Base-by-base conservation (phyloP, 169 alveolate genomes). In the Plasmodium knowlesi region DNA sequence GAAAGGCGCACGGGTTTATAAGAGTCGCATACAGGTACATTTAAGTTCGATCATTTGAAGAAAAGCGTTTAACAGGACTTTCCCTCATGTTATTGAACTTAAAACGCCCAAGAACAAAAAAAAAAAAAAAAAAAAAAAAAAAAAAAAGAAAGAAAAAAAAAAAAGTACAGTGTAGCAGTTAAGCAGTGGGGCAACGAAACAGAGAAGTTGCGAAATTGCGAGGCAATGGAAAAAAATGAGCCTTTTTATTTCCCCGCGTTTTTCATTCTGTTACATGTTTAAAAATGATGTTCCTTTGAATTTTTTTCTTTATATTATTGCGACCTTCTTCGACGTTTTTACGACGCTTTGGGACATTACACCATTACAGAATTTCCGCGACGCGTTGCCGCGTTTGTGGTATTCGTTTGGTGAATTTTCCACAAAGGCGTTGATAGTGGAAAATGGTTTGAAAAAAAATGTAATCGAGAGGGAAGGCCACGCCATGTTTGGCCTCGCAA, bases 101-200 rank as follows among this genome's bases (percentile, higher is more conserved):
- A 74, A 74, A 32, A 74, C 37, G 43, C n/a, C n/a, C 16, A 74
- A 72, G 5, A 10, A 16, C 1, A 0, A 72, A 72, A 25, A 2
- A 72, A 72, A 72, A 72, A 39, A 74, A 74, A 74, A 74, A 74
- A 74, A 4, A 74, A 74, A 74, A 72, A 72, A 72, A 39, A 74
- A 74, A 74, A 74, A 74, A 74, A 4, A 74, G 32, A 74, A n/a
- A n/a, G n/a, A n/a, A n/a, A 1, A 73, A 73, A 73, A 73, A 73
- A 73, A 73, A 73, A 28, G 37, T 30, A 73, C 34, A 73, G 30
- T 16, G 5, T 34, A 19, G 54, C n/a, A 32, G 22, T 74, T 53
- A 28, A 74, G 28, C 50, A 71, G 41, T 71, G 80, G 80, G 41
- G 37, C 22, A 32, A 71, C 9, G 80, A 19, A 71, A 19, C n/a